Evolutionary conservation across 495 filamentous ascomycete genomes (phyloP).

Genomic region (Echria macrotheca): DNA sequence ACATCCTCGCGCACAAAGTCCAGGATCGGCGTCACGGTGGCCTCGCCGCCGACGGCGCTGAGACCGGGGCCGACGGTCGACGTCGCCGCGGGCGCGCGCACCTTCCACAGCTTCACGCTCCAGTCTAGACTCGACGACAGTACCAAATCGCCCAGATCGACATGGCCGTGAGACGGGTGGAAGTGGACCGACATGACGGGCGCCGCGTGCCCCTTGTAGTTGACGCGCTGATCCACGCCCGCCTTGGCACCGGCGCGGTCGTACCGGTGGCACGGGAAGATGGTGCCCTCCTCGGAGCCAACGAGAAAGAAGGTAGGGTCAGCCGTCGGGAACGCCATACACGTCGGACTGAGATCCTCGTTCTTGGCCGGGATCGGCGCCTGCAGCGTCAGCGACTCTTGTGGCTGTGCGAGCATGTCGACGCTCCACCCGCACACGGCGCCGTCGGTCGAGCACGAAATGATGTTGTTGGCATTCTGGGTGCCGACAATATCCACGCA

Average conservation of each 20-base stretch:
- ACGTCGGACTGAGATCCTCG: conserved; percentile 91
- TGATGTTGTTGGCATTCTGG: conserved; percentile 97
- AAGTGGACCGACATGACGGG: conserved; percentile 96
- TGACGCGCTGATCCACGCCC: conserved; percentile 78
- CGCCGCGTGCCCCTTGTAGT: conserved; percentile 81
- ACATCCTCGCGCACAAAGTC: conserved; percentile 91
- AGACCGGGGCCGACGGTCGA: conserved; percentile 41
- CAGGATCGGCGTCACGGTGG: conserved; percentile 64
- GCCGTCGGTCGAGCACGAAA: conserved; percentile 92
- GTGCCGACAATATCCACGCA: conserved; percentile 92
- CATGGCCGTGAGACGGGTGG: conserved; percentile 81
- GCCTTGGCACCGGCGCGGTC: conserved; percentile 95
- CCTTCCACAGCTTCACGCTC: conserved; percentile 95
- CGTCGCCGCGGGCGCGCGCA: conserved; percentile 68
- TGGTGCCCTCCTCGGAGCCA: conserved; percentile 91
- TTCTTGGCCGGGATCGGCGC: conserved; percentile 85
- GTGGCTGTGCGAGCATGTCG: conserved; percentile 93
- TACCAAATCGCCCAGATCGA: conserved; percentile 94
- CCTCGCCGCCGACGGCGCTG: conserved; percentile 38
- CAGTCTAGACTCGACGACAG: conserved; percentile 85
- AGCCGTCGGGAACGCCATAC: conserved; percentile 91
- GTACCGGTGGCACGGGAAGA: conserved; percentile 94
- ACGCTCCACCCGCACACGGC: conserved; percentile 94
- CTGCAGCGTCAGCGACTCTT: conserved; percentile 81
- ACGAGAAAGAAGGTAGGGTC: conserved; percentile 98